Conservation (phyloP, 1,284 basidiomycete species). For the Tilletia indica region DNA sequence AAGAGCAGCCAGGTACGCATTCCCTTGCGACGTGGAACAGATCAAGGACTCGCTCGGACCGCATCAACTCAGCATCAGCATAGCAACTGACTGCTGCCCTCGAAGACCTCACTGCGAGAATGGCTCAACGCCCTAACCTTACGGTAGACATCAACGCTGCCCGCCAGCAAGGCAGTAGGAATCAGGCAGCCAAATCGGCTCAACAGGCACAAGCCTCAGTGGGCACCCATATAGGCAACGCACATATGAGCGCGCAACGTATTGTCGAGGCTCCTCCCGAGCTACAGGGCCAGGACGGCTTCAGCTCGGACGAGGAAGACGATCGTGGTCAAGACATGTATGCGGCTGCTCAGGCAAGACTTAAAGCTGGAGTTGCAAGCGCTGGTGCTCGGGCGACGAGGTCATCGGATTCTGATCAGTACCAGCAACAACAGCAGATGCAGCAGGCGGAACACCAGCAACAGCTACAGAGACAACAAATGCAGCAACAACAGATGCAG, state of each 20-base stretch:
- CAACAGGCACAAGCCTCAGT: slow-evolving; percentile 3
- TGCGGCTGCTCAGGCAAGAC: slow-evolving; percentile 15
- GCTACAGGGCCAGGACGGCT: slow-evolving; percentile 17
- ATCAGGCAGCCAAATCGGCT: slow-evolving; percentile 27
- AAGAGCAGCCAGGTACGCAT: too few species aligned
- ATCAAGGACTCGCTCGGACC: too few species aligned
- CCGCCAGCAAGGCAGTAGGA: slow-evolving; percentile 31
- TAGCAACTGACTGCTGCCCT: too few species aligned
- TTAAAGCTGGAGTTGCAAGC: slow-evolving; percentile 25
- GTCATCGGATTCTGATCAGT: slow-evolving; percentile 20
- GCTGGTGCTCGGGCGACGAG: slow-evolving; percentile 14
- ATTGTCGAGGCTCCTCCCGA: slow-evolving; percentile 17
- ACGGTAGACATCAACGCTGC: slow-evolving; percentile 46
- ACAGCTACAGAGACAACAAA: not conserved
- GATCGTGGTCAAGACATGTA: slow-evolving; percentile 21
- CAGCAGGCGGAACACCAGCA: slow-evolving; percentile 7
- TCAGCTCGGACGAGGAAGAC: slow-evolving; percentile 20
- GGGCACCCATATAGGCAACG: slow-evolving; percentile 11
- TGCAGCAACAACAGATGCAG: slow-evolving; percentile 25
- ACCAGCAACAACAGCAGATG: slow-evolving; percentile 20
- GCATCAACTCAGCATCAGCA: too few species aligned
- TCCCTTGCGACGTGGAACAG: too few species aligned
- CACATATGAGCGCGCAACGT: not conserved
- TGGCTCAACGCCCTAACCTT: slow-evolving; percentile 43
- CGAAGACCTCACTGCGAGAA: slow-evolving; percentile 4